These are phyloP conservation scores for Astrocystis sublimbata DNA, from an alignment of 495 filamentous ascomycete species.

Conservation along the genomic window DNA sequence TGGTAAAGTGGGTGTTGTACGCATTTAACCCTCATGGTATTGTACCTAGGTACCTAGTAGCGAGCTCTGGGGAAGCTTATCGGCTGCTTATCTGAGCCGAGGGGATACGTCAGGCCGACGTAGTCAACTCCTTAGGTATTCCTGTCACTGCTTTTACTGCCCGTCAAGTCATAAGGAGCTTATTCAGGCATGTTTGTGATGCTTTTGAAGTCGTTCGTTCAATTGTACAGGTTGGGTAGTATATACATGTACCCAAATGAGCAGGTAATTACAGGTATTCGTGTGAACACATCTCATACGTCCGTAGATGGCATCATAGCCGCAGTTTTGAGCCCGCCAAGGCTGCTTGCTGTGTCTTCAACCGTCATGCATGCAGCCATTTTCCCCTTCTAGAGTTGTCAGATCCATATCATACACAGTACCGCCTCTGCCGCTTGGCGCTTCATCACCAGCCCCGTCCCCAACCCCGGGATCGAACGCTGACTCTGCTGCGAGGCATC, in stretches of 20 bases:
- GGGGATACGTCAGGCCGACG: constrained; percentile 15
- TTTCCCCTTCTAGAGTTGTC: constrained; percentile 26
- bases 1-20: no score
- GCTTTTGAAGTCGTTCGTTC: constrained; percentile 11
- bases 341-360: constrained; percentile 20
- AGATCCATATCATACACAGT: constrained; percentile 33
- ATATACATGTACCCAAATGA: constrained; percentile 30
- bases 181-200: background rate
- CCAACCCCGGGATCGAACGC: constrained; percentile 10
- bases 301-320: constrained; percentile 20
- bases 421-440: constrained; percentile 23
- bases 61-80: constrained; percentile 20
- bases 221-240: constrained; percentile 30
- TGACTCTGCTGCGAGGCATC: constrained; percentile 21
- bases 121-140: no score
- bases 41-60: background rate
- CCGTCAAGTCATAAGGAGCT: no score
- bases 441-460: background rate
- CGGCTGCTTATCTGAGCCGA: constrained; percentile 22
- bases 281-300: constrained; percentile 19
- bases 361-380: constrained; percentile 26
- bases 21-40: no score
- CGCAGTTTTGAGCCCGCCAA: constrained; percentile 21
- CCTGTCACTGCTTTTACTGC: constrained; percentile 22
- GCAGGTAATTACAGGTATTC: constrained; percentile 27